Base-by-base conservation (phyloP, 2,329 filamentous ascomycete species). In the Botrytis byssoidea region DNA sequence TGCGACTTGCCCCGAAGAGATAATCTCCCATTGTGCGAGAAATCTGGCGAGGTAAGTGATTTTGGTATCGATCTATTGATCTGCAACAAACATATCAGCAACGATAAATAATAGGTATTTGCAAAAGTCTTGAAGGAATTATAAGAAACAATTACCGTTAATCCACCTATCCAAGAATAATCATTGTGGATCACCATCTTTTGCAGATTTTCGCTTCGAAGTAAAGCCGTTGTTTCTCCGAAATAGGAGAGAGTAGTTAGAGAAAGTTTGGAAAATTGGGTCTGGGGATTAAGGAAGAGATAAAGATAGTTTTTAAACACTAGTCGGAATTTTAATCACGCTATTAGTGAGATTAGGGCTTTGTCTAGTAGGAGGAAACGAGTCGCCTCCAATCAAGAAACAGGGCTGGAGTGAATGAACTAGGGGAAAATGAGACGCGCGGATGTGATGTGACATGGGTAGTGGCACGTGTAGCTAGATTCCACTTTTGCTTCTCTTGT, bases 201-300 rank as follows among this genome's bases (percentile, higher is more conserved):
- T 57, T 16, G 42, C 35, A 51, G 48, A 51, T 29, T 42, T 42
- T 68, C 66, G 66, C 48, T 68, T 68, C 66, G 35, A 68, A n/a
- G 25, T 18, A 29, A 51, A 37, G 37, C 25, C 14, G 22, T 68
- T 57, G 32, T 68, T 68, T 57, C 4, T 32, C 66, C 66, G 35
- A 42, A 42, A 29, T 40, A 57, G 66, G 66, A 55, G 25, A 20
- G 10, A 25, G 35, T 68, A 57, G n/a, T 68, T 68, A 2, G 32
- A 29, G 37, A 18, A 42, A 57, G 66, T 57, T 68, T 32, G 55
- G n/a, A 25, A 57, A 68, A 5, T 10, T 32, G 5, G 35, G 16
- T 22, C 57, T 9, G 57, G 1, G 8, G 57, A 32, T 4, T 16
- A 16, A 40, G 18, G 4, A 40, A 35, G 1, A 22, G 12, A 55